Percentiles rank a stretch among this genome's conserved stretches.
phyloP scores from a whole-genome alignment of 2,329 filamentous ascomycete genomes.

The Verticillium tricorpus region DNA sequence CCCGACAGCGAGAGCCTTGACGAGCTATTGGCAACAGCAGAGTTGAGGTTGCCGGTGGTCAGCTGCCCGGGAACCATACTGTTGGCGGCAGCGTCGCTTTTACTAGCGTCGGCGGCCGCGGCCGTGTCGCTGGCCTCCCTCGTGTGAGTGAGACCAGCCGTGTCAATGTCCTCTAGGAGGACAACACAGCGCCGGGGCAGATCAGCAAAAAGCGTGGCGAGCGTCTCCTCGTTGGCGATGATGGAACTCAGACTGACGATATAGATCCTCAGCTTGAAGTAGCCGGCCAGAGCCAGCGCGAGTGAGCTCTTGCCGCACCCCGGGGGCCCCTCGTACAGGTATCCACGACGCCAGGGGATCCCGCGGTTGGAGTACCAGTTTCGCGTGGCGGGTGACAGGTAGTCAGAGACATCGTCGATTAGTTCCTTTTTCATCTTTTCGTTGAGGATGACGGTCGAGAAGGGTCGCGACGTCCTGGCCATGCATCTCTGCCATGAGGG shows the following conservation, averaged over 20 bases:
- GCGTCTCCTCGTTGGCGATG: constrained; percentile 59
- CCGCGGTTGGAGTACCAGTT: constrained; percentile 83
- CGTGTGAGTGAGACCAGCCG: constrained; percentile 62
- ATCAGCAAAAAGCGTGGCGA: constrained; percentile 59
- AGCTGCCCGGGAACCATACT: constrained; percentile 26
- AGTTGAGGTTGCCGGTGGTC: constrained; percentile 19
- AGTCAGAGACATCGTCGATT: constrained; percentile 57
- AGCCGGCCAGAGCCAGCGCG: constrained; percentile 64
- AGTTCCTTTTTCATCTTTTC: constrained; percentile 56
- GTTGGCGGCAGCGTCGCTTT: constrained; percentile 16
- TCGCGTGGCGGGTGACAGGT: constrained; percentile 56
- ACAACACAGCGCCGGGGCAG: constrained; percentile 68
- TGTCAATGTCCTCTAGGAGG: constrained; percentile 73
- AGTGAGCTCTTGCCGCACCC: constrained; percentile 76
- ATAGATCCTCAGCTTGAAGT: constrained; percentile 67
- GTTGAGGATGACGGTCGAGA: constrained; percentile 62
- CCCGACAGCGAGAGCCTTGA: constrained; percentile 64
- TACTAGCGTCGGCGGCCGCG: constrained; percentile 13
- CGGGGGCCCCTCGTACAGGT: constrained; percentile 75
- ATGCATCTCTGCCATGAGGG: constrained; percentile 58
- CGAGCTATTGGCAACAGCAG: constrained; percentile 15
- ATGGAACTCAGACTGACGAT: constrained; percentile 64
- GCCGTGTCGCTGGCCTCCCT: constrained; percentile 29
- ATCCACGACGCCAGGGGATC: constrained; percentile 81
- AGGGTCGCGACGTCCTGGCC: constrained; percentile 54